Percentiles rank a stretch among this genome's conserved stretches.
phyloP scores from a whole-genome alignment of 495 filamentous ascomycete species.

The Aspergillus homomorphus region DNA sequence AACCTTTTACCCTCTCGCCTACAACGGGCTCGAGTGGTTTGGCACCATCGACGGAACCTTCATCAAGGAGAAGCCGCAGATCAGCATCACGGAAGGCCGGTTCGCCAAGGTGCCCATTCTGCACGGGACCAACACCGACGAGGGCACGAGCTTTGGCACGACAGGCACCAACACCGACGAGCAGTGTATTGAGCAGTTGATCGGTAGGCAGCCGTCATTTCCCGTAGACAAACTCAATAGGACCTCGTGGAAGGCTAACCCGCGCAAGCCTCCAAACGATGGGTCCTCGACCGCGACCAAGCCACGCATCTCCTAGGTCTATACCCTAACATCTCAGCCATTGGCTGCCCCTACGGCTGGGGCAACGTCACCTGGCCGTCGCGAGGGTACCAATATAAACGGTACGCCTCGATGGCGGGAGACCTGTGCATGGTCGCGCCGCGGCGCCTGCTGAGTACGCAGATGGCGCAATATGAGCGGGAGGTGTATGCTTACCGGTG shows the following conservation, averaged over 20 bases:
- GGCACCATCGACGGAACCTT: slow-evolving; percentile 52
- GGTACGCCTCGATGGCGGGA: slow-evolving; percentile 50
- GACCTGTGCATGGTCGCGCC: slow-evolving; percentile 55
- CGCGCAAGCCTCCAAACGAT: slow-evolving; percentile 34
- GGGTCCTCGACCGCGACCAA: slow-evolving; percentile 29
- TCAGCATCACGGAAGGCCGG: slow-evolving; percentile 30
- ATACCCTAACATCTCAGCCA: slow-evolving; percentile 44
- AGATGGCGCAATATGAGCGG: slow-evolving; percentile 38
- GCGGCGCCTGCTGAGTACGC: slow-evolving; percentile 48
- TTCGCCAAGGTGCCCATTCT: slow-evolving; percentile 46
- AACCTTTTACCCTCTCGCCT: slow-evolving; percentile 53
- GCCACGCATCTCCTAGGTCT: slow-evolving; percentile 28
- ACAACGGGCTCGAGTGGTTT: slow-evolving; percentile 37
- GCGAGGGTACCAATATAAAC: slow-evolving; percentile 50
- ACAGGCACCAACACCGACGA: slow-evolving; percentile 42
- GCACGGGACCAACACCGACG: slow-evolving; percentile 47
- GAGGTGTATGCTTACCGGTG: slow-evolving; percentile 58
- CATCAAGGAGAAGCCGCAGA: slow-evolving; percentile 41
- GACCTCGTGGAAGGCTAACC: neutral
- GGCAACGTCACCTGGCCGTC: slow-evolving; percentile 43
- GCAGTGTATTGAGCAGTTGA: slow-evolving; percentile 42
- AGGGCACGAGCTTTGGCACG: slow-evolving; percentile 47
- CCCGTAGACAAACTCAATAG: neutral
- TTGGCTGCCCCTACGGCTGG: slow-evolving; percentile 49
- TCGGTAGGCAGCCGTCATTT: slow-evolving; percentile 20